A percentile compares a stretch with the other conserved stretches of the same genome.
Conservation (phyloP, 768 basidiomycete species). For the Russula emetica region DNA sequence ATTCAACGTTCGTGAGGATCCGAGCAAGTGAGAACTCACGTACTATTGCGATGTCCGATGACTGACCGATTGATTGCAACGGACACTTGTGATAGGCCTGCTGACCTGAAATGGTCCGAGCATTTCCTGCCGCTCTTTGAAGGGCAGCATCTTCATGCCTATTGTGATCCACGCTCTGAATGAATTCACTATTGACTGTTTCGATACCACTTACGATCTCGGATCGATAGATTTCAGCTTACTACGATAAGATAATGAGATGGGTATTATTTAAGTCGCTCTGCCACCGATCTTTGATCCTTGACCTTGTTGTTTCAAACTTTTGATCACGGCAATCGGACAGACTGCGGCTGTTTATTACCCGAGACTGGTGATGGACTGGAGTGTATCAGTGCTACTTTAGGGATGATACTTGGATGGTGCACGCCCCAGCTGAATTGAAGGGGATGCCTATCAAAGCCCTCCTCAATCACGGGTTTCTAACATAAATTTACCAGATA, state of each 20-base stretch:
- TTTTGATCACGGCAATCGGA: no score
- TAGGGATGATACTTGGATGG: no score
- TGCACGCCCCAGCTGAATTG: no score
- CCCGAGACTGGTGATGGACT: no score
- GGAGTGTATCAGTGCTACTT: no score
- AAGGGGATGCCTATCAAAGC: no score
- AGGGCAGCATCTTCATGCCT: constrained; percentile 20
- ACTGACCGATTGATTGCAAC: not conserved
- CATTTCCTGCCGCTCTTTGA: constrained; percentile 18
- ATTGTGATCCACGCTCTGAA: constrained; percentile 12
- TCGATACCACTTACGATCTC: no score
- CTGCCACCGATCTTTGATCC: not conserved
- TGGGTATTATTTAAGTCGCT: no score
- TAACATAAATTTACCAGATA: no score
- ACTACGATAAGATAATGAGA: not conserved
- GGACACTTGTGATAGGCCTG: constrained; percentile 1
- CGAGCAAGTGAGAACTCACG: not conserved
- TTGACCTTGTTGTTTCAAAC: not conserved
- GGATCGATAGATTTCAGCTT: not conserved
- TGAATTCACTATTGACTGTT: not conserved
- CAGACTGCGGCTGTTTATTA: no score
- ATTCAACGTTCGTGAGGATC: constrained; percentile 25
- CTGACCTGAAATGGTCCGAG: constrained; percentile 17
- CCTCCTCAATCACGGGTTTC: no score
- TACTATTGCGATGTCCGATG: not conserved